phyloP scores from a whole-genome alignment of 225 moss, liverwort and hornwort species.

The Polytrichum formosum region DNA sequence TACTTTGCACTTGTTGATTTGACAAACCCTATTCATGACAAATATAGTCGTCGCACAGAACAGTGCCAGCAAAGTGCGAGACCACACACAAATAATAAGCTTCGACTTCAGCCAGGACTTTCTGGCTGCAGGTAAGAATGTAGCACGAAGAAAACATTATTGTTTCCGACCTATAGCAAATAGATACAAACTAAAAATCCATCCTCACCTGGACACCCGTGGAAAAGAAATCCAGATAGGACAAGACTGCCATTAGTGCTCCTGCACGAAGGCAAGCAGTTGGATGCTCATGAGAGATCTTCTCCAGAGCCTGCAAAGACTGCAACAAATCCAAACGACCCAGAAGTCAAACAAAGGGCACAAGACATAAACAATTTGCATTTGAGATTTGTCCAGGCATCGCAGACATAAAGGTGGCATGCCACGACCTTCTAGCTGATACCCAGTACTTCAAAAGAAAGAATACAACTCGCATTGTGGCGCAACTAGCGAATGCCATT shows the following conservation, averaged over 20 bases:
- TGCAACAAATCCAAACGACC: slow-evolving; percentile 40
- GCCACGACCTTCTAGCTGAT: neutral
- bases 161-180: too few relatives aligned
- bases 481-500: neutral
- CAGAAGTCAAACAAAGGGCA: slow-evolving; percentile 5
- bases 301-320: slow-evolving; percentile 99
- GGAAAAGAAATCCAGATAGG: slow-evolving; percentile 96
- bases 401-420: neutral
- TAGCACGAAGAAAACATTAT: too few relatives aligned
- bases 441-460: neutral
- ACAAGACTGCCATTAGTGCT: slow-evolving; percentile 91
- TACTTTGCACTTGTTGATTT: neutral
- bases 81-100: neutral
- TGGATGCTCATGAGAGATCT: slow-evolving; percentile 99
- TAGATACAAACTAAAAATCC: neutral
- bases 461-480: neutral
- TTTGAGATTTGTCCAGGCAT: too few relatives aligned
- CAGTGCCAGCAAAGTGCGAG: neutral
- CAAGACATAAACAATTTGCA: too few relatives aligned
- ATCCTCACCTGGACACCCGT: slow-evolving; percentile 88
- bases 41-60: neutral
- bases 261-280: slow-evolving; percentile 98
- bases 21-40: neutral
- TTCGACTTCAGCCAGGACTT: neutral
- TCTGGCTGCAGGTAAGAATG: neutral